These are phyloP conservation scores for Trifolium dubium DNA, from an alignment of 306 rosid species.

Conservation along the genomic window DNA sequence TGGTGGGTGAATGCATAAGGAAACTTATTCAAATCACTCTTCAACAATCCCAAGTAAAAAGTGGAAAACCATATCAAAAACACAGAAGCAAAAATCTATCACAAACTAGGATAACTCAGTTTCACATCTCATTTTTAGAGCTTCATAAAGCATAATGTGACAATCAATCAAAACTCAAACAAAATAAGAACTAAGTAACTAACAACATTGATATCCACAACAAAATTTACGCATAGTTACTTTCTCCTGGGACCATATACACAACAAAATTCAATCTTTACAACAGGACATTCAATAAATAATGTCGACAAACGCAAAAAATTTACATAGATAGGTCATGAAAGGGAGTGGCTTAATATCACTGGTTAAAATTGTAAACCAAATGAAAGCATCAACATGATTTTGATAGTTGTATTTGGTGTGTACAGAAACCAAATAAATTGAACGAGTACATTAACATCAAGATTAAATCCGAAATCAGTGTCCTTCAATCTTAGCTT, in stretches of 20 bases:
- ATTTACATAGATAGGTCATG: slow-evolving; percentile 31
- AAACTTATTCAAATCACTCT: not conserved
- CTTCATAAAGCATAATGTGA: slow-evolving; percentile 14
- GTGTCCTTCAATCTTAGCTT: slow-evolving; percentile 33
- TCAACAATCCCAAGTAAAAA: slow-evolving; percentile 17
- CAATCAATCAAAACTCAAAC: not conserved
- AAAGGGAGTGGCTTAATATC: slow-evolving; percentile 30
- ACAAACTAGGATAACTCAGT: not conserved
- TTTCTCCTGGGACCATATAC: not conserved
- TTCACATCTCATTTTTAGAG: slow-evolving; percentile 18
- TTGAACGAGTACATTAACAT: slow-evolving; percentile 46
- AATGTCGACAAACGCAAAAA: slow-evolving; percentile 29
- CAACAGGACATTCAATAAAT: slow-evolving; percentile 8
- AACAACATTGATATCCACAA: not conserved
- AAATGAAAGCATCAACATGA: slow-evolving; percentile 38
- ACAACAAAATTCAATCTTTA: slow-evolving; percentile 11
- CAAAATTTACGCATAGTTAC: not conserved
- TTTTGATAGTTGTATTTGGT: slow-evolving; percentile 29
- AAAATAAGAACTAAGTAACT: not conserved
- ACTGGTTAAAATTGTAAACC: slow-evolving; percentile 26
- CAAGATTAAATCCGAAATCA: slow-evolving; percentile 42
- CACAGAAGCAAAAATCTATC: not conserved
- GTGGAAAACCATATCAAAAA: not conserved
- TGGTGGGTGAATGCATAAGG: not conserved
- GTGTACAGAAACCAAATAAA: slow-evolving; percentile 42